These are phyloP conservation scores for Rauvolfia tetraphylla DNA, from an alignment of 257 asterid species.

Conservation along the genomic window DNA sequence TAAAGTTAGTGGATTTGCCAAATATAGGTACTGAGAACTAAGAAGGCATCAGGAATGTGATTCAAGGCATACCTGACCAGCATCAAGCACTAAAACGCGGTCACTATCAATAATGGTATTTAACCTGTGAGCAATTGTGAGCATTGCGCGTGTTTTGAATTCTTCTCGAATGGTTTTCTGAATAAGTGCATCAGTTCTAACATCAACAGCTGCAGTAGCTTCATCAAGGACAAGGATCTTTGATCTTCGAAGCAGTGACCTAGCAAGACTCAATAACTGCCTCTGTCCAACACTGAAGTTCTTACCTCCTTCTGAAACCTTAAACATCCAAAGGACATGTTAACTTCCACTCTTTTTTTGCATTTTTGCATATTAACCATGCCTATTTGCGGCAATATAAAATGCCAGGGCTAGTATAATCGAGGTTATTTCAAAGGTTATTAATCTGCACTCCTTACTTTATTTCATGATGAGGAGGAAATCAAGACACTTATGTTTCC, in stretches of 20 bases:
- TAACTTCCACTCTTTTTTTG: neutral
- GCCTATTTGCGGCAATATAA: neutral
- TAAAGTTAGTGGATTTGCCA: neutral
- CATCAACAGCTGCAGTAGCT: constrained; percentile 99
- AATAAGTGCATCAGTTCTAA: constrained; percentile 90
- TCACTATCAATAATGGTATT: constrained; percentile 93
- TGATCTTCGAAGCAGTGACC: constrained; percentile 91
- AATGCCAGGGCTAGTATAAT: neutral
- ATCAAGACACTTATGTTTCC: neutral
- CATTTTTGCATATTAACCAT: neutral
- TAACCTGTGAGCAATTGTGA: constrained; percentile 91
- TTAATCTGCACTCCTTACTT: neutral
- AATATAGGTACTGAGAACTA: neutral
- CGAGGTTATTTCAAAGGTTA: too few relatives aligned
- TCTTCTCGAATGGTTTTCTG: constrained; percentile 94
- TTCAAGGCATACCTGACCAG: constrained; percentile 65
- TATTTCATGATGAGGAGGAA: neutral
- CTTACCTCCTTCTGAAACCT: constrained; percentile 97
- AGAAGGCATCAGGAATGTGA: neutral
- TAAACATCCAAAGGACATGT: neutral
- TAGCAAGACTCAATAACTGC: constrained; percentile 84
- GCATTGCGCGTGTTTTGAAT: constrained; percentile 89
- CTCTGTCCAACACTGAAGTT: constrained; percentile 98
- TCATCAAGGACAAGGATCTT: constrained; percentile 97
- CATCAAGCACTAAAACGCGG: constrained; percentile 70